Percentiles rank a stretch among this genome's conserved stretches.
These are phyloP conservation scores for Vitis riparia DNA, from an alignment of 164 flowering plant species.

Conservation along the genomic window DNA sequence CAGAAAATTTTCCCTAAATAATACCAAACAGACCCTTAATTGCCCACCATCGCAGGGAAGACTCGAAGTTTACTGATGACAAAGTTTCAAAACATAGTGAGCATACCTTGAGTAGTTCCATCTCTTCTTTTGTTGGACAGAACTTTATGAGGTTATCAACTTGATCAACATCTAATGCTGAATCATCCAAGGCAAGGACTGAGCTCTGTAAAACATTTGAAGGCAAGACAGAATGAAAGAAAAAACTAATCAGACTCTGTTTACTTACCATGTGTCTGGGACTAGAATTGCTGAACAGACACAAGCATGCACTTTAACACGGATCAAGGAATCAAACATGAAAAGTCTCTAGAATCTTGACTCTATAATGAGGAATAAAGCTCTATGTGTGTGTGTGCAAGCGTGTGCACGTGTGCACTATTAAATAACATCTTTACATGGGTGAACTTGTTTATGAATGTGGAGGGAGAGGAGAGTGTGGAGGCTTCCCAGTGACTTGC, in stretches of 20 bases:
- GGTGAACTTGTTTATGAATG: too few species aligned
- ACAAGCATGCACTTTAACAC: too few species aligned
- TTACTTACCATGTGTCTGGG: neutral
- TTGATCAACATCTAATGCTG: constrained; percentile 86
- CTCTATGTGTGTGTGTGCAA: too few species aligned
- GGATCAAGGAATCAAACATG: too few species aligned
- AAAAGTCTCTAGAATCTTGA: too few species aligned
- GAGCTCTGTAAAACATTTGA: constrained; percentile 50
- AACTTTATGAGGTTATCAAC: constrained; percentile 95
- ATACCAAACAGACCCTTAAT: neutral
- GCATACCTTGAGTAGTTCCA: constrained; percentile 80
- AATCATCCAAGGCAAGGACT: constrained; percentile 85
- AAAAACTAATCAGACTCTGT: constrained; percentile 1
- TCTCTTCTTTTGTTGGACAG: constrained; percentile 97
- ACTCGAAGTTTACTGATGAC: neutral
- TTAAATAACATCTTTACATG: too few species aligned
- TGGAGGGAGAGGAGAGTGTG: too few species aligned
- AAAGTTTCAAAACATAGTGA: neutral
- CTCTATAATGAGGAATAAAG: too few species aligned
- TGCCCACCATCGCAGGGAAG: neutral
- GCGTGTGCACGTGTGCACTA: too few species aligned
- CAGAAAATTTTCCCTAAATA: neutral
- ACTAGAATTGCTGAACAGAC: too few species aligned
- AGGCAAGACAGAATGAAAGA: constrained; percentile 5
- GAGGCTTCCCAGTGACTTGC: too few species aligned